A percentile compares a stretch with the other conserved stretches of the same genome.
phyloP scores from a whole-genome alignment of 768 basidiomycete genomes.

The Psilocybe sp. region DNA sequence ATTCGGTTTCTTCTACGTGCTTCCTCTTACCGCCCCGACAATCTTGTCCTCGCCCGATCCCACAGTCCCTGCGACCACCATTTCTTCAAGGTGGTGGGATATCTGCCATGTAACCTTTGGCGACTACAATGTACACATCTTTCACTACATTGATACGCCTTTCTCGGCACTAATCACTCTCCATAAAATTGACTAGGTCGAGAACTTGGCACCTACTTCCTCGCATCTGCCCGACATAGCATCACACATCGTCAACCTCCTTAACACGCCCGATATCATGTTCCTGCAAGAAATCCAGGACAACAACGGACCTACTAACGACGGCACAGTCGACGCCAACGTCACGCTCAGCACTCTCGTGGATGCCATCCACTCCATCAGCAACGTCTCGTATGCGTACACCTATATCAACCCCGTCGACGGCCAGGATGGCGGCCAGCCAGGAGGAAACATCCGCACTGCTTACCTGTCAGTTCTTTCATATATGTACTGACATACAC shows the following conservation, averaged over 20 bases:
- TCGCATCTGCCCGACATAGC: constrained; percentile 48
- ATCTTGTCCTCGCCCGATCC: constrained; percentile 37
- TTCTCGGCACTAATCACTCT: background rate
- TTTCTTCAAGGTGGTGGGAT: constrained; percentile 30
- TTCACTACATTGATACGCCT: background rate
- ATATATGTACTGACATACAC: background rate
- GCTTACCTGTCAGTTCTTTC: constrained; percentile 44
- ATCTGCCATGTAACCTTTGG: constrained; percentile 49
- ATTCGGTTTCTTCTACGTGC: constrained; percentile 54
- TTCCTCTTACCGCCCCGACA: constrained; percentile 53
- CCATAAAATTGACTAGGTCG: constrained; percentile 33
- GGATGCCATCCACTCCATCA: constrained; percentile 42
- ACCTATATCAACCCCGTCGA: constrained; percentile 50
- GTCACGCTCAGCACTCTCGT: constrained; percentile 49
- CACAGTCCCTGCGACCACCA: constrained; percentile 34
- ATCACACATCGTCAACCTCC: constrained; percentile 45
- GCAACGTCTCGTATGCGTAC: constrained; percentile 45
- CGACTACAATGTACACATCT: constrained; percentile 51
- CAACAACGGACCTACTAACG: constrained; percentile 48
- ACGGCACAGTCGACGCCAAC: constrained; percentile 53
- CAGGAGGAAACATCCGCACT: constrained; percentile 62
- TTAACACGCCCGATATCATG: constrained; percentile 54
- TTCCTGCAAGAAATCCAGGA: constrained; percentile 68
- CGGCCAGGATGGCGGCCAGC: constrained; percentile 55
- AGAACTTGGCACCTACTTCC: constrained; percentile 53